Evolutionary conservation across 2,329 filamentous ascomycete genomes (phyloP).

Genomic region (Septoria petroselini): DNA sequence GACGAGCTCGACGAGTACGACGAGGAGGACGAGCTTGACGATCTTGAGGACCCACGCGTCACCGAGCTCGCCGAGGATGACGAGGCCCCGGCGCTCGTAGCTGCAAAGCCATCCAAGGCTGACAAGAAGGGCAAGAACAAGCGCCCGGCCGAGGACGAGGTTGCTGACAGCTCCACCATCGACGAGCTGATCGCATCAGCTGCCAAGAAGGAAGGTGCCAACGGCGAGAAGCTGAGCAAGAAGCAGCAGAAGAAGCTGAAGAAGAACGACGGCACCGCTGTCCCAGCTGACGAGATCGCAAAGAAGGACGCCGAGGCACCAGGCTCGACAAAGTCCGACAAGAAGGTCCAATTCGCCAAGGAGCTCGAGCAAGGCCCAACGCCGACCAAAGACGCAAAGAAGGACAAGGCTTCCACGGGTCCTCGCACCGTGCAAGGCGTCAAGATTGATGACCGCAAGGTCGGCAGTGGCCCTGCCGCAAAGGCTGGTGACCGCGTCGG

Average conservation of each 20-base stretch:
- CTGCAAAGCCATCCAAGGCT: slow-evolving; percentile 55
- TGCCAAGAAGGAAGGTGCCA: slow-evolving; percentile 49
- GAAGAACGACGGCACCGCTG: slow-evolving; percentile 93
- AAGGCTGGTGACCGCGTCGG: slow-evolving; percentile 89
- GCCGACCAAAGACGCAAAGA: slow-evolving; percentile 55
- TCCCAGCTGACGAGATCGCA: slow-evolving; percentile 48
- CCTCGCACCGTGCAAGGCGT: slow-evolving; percentile 83
- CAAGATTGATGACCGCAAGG: slow-evolving; percentile 91
- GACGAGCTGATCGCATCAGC: slow-evolving; percentile 83
- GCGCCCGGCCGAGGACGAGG: slow-evolving; percentile 70
- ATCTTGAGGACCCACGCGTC: slow-evolving; percentile 28
- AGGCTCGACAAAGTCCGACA: slow-evolving; percentile 61
- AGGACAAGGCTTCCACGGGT: slow-evolving; percentile 56
- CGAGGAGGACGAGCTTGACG: slow-evolving; percentile 33
- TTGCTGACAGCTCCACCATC: slow-evolving; percentile 60
- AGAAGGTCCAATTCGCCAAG: slow-evolving; percentile 99
- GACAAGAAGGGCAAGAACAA: slow-evolving; percentile 94
- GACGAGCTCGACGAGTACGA: slow-evolving; percentile 64
- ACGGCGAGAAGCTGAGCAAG: slow-evolving; percentile 81
- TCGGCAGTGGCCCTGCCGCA: slow-evolving; percentile 75
- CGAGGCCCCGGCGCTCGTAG: slow-evolving; percentile 56
- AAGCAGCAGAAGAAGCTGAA: slow-evolving; percentile 98
- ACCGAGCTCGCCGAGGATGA: slow-evolving; percentile 31
- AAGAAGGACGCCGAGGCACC: slow-evolving; percentile 54
- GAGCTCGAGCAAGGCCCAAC: slow-evolving; percentile 97